Base-by-base conservation (phyloP, 495 filamentous ascomycete species). In the Apiosordaria backusii region DNA sequence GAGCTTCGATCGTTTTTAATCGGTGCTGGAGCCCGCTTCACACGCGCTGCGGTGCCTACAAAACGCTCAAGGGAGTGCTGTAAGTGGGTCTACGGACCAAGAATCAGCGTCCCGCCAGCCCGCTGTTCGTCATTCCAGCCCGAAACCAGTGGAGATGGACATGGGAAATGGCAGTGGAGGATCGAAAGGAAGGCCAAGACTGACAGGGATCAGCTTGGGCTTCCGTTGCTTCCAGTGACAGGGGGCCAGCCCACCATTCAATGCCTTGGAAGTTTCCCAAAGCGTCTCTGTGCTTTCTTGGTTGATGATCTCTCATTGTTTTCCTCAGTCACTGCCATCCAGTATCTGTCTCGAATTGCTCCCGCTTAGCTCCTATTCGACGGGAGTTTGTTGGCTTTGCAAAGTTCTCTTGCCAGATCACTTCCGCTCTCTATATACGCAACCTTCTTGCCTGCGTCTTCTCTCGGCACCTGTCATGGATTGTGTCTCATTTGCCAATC, bases 1-100 rank as follows among this genome's bases (percentile, higher is more conserved):
- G 70, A 54, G 63, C 60, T 63, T 69, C 60, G 67, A 69, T 65
- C 60, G 67, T 69, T 65, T 66, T 64, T 64, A 54, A 21, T 55
- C 64, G 29, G 52, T 27, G n/a, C 57, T 45, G 19, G 54, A 55
- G 22, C 57, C 54, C 61, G 60, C 65, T 65, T 67, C 61, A 19
- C 29, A 52, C 16, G 23, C 16, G 50, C 19, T 55, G 45, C 22
- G 13, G 16, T 26, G 23, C 55, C 65, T 61, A 50, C 64, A 66
- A 64, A 65, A 66, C 64, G 60, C 64, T 64, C 54, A 53, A 64
- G 54, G 59, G 57, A 64, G 57, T 50, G 26, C 60, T 64, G 60
- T 1, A 21, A 60, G 68, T 67, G 68, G 68, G 64, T 61, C 35
- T 57, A 22, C 54, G 59, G 26, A 59, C 64, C 57, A 61, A 57